Conservation (phyloP, 2,329 filamentous ascomycete species). For the Verticillium zaregamsianum region DNA sequence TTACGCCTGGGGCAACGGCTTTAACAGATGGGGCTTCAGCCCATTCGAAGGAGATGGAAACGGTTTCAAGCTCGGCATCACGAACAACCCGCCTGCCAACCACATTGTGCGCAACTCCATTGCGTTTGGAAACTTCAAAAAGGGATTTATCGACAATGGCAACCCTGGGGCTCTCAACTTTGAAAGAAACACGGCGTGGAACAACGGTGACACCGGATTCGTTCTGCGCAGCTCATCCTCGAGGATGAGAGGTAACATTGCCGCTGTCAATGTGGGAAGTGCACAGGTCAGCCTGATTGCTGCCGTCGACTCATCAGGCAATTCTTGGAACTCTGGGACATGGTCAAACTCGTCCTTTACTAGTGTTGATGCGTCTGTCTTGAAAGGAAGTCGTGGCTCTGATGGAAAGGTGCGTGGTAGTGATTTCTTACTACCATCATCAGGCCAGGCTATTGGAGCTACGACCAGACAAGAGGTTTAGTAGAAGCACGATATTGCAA, state of each 20-base stretch:
- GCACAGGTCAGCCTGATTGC: conserved; percentile 18
- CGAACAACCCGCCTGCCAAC: conserved; percentile 32
- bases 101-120: conserved; percentile 38
- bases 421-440: conserved; percentile 33
- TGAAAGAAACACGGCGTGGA: conserved; percentile 40
- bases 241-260: conserved; percentile 32
- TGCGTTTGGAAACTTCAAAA: conserved; percentile 34
- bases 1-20: conserved; percentile 39
- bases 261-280: conserved; percentile 25
- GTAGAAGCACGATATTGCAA: too few species aligned
- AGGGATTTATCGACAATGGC: conserved; percentile 42
- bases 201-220: conserved; percentile 37
- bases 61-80: conserved; percentile 40
- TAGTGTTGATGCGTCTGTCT: conserved; percentile 27
- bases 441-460: conserved; percentile 32
- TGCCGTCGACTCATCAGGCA: conserved; percentile 24
- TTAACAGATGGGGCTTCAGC: conserved; percentile 36
- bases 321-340: conserved; percentile 34
- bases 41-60: conserved; percentile 41
- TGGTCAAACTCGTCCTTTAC: conserved; percentile 35
- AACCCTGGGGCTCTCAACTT: conserved; percentile 35
- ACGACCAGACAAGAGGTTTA: conserved; percentile 15
- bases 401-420: conserved; percentile 32
- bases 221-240: conserved; percentile 30
- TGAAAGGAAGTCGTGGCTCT: conserved; percentile 28